Evolutionary conservation across 2,329 filamentous ascomycete species (phyloP).

Genomic region (Fusarium duplospermum): DNA sequence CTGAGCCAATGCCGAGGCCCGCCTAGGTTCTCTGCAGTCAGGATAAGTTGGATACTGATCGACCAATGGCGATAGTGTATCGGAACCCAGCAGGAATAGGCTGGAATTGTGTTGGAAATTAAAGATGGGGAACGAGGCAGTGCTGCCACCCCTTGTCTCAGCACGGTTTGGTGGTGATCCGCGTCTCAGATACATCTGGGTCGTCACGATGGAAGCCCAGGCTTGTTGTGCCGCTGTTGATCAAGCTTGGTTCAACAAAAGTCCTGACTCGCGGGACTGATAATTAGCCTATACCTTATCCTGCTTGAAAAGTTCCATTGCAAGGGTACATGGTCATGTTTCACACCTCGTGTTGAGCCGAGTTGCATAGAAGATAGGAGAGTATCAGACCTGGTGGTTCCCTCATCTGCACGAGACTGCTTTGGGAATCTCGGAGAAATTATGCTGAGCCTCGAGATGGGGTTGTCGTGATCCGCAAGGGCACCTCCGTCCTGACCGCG

Average conservation of each 20-base stretch:
- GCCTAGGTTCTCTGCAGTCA: neutral
- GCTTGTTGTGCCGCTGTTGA: neutral
- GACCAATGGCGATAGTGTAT: neutral
- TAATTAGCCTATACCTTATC: neutral
- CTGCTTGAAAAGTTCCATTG: neutral
- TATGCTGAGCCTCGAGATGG: neutral
- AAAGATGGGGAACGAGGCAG: neutral
- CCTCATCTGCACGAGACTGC: neutral
- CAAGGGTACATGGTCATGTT: neutral
- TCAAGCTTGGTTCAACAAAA: neutral
- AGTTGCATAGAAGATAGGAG: neutral
- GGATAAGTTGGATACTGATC: neutral
- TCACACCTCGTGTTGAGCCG: neutral
- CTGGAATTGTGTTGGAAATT: neutral
- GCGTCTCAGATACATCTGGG: neutral
- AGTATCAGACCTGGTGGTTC: neutral
- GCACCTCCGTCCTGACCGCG: neutral
- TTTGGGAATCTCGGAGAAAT: conserved; percentile 4
- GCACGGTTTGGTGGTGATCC: neutral
- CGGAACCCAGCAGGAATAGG: neutral
- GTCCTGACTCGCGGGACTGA: neutral
- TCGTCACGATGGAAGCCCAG: neutral
- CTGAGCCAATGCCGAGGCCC: neutral
- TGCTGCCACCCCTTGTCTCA: neutral
- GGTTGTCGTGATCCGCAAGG: neutral